Evolutionary conservation across 2,329 filamentous ascomycete species (phyloP).

Genomic region (Venturia nashicola): DNA sequence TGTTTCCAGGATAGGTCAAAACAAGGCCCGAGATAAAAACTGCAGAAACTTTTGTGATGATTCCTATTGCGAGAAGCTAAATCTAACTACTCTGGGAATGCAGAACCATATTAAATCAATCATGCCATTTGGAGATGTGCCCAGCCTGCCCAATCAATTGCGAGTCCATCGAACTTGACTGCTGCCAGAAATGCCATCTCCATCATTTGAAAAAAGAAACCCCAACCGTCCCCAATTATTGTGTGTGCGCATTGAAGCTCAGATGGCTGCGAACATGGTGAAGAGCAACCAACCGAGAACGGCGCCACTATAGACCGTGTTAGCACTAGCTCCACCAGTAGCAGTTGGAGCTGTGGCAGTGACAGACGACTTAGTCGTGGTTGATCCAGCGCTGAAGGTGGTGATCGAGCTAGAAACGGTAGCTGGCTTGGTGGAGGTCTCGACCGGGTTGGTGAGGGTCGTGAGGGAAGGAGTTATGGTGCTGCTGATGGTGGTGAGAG

Average conservation of each 20-base stretch:
- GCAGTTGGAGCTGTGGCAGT: background rate
- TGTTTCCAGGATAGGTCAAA: background rate
- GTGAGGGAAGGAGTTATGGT: background rate
- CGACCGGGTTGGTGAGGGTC: background rate
- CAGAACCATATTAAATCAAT: background rate
- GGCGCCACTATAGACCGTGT: background rate
- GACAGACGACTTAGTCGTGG: background rate
- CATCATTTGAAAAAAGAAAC: background rate
- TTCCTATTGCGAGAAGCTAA: background rate
- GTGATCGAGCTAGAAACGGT: background rate
- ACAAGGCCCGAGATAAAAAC: background rate
- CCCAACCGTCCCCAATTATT: background rate
- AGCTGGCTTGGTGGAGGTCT: background rate
- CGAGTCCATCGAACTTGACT: background rate
- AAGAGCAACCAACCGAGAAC: background rate
- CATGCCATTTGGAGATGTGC: background rate
- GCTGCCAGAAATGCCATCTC: background rate
- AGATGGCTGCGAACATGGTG: background rate
- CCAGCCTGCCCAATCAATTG: background rate
- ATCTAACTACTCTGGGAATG: background rate
- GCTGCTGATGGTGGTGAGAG: background rate
- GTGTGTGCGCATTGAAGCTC: background rate
- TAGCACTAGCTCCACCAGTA: conserved; percentile 2
- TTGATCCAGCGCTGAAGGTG: background rate
- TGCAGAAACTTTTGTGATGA: background rate